Base-by-base conservation (phyloP, 495 filamentous ascomycete genomes). In the Talaromyces nanjingensis region DNA sequence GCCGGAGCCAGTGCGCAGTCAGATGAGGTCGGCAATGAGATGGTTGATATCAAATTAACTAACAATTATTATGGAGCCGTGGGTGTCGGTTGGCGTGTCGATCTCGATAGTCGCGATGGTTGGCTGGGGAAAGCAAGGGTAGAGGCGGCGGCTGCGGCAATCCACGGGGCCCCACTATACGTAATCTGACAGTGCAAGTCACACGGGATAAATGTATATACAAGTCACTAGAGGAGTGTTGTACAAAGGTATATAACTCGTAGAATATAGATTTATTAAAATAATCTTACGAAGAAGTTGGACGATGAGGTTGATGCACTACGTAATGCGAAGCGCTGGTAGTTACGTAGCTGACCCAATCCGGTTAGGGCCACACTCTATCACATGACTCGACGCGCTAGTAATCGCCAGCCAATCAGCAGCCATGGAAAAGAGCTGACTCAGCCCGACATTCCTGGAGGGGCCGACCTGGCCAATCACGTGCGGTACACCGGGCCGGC, bases 1-100 rank as follows among this genome's bases (percentile, higher is more conserved):
- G 64, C 47, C 27, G 69, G 55, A 60, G 54, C 33, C 60, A 20
- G 25, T 64, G 59, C 60, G 42, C 39, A 45, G 33, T 47, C 22
- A 25, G 34, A 29, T 49, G 39, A 52, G 27, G 39, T 29, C 24
- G 47, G n/a, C 18, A 49, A 53, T 49, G 24, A 25, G 53, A 27
- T 14, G 22, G 22, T 16, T 14, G 24, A 27, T 27, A 22, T 56
- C 45, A 20, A 49, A 20, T 45, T 8, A 6, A 49, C 45, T 8
- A 6, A 49, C 45, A 49, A 49, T 20, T 20, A 49, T 18, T 49
- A 49, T 49, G 45, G 45, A 49, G 45, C 45, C n/a, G 45, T 49
- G 45, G 45, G 45, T 49, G 6, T 18, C n/a, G 3, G 18, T 18
- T 1, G n/a, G 45, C 37, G 37, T 42, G 37, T 49, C 45, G 45